Evolutionary conservation across 441 rosid genomes (phyloP), one percentile per base, ranked within the genome.

Genomic region (Adansonia grandidieri): DNA sequence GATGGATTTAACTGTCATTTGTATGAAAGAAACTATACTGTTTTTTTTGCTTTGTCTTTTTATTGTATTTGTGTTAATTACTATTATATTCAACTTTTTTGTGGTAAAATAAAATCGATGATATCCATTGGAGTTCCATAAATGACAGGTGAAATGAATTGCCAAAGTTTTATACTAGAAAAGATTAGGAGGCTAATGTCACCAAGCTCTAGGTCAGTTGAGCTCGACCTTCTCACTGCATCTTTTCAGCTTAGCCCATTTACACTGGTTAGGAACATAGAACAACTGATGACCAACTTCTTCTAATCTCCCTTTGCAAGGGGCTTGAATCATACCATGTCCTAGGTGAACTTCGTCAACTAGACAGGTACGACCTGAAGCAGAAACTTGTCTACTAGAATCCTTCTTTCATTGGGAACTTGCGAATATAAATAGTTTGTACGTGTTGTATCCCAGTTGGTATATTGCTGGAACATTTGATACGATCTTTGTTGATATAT

Each of bases 1-100:
- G 40, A 57, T 74, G 11, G 57, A 63, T 60, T 48, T 24, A 50
- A 9, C 45, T 66, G 19, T 66, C 78, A 66, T 78, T 61, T 37
- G 9, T 4, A 45, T 24, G 45, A 70, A 58, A 45, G 37, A 60
- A 45, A 9, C 54, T 42, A 20, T 10, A 28, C 28, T 24, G 37
- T 6, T 8, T 9, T 54, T 40, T 71, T 54, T 0, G 2, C 57
- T 24, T 24, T 24, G 28, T 24, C 28, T 24, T 13, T 70, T 70
- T 70, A 40, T 70, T 51, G 54, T 22, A n/a, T 73, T 56, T 42
- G 37, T 58, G 20, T 13, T 37, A 5, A 5, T 10, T 50, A 37
- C 17, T 56, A 37, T 56, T 5, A 14, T 32, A n/a, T 72, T 32
- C 17, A 20, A 2, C 3, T 37, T 54, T n/a, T 40, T n/a, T 54